A percentile compares a stretch with the other conserved stretches of the same genome.
These are phyloP conservation scores for Polygonum aviculare DNA, from an alignment of 148 eudicot genomes.

Conservation along the genomic window DNA sequence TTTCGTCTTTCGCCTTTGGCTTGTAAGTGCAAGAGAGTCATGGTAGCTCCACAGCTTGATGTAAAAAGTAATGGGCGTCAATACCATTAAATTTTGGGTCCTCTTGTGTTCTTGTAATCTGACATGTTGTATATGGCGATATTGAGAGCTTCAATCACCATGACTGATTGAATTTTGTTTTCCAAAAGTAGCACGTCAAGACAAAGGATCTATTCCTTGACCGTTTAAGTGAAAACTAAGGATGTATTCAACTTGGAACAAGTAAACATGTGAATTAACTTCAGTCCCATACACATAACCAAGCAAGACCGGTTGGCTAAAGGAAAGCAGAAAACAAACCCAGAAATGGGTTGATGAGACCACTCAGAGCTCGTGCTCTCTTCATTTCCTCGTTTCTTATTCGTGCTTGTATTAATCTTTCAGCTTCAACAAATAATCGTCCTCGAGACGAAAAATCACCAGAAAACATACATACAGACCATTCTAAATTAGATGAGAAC, in stretches of 20 bases:
- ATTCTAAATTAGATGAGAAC: not conserved
- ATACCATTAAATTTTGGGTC: too few species aligned
- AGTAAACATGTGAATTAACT: not conserved
- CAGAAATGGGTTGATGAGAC: not conserved
- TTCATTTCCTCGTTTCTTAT: slow-evolving; percentile 1
- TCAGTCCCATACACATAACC: not conserved
- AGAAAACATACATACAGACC: slow-evolving; percentile 6
- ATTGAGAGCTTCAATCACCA: not conserved
- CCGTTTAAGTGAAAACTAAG: not conserved
- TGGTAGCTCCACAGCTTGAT: too few species aligned
- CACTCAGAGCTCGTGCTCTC: not conserved
- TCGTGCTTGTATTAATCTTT: slow-evolving; percentile 6
- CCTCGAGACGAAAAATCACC: not conserved
- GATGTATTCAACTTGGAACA: not conserved
- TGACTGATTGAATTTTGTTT: not conserved
- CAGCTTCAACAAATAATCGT: not conserved
- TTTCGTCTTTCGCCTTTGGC: too few species aligned
- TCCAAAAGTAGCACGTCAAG: not conserved
- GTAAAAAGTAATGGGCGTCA: too few species aligned
- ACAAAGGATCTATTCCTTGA: not conserved
- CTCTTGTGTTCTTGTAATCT: too few species aligned
- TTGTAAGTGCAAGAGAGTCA: too few species aligned
- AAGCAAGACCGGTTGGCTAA: not conserved
- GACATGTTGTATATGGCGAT: too few species aligned
- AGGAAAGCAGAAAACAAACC: not conserved